Evolutionary conservation across 352 stramenopile species (phyloP).

Genomic region (Globisporangium nagaii): DNA sequence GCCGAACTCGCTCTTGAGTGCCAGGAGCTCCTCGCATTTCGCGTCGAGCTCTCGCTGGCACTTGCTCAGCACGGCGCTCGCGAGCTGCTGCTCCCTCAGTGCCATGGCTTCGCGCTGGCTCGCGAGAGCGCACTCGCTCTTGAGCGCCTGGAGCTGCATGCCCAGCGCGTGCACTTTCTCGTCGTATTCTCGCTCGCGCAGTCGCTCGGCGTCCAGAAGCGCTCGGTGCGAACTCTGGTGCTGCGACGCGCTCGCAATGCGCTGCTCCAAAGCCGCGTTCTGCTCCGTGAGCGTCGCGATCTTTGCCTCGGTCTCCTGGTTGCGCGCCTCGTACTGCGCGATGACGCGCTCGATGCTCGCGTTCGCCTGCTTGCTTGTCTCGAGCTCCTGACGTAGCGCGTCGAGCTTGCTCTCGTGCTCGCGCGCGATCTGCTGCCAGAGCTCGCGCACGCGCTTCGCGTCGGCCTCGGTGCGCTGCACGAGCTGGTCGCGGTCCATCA

Average conservation of each 20-base stretch:
- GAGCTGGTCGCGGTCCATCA: conserved; percentile 49
- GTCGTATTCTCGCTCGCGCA: conserved; percentile 25
- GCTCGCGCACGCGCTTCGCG: conserved; percentile 59
- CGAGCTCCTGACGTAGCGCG: conserved; percentile 33
- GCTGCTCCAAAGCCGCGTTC: conserved; percentile 36
- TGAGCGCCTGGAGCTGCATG: conserved; percentile 38
- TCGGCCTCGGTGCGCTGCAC: conserved; percentile 68
- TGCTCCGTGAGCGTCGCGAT: conserved; percentile 27
- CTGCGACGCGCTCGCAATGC: conserved; percentile 22
- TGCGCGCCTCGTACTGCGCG: conserved; percentile 18
- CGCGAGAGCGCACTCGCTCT: conserved; percentile 31
- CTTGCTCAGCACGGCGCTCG: conserved; percentile 21
- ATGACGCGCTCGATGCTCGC: conserved; percentile 17
- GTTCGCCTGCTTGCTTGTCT: conserved; percentile 22
- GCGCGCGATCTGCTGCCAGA: conserved; percentile 72
- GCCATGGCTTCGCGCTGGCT: conserved; percentile 42
- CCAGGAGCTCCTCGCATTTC: conserved; percentile 40
- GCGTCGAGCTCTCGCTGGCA: conserved; percentile 30
- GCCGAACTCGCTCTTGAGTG: conserved; percentile 58
- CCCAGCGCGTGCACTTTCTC: conserved; percentile 26
- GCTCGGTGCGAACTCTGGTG: conserved; percentile 27
- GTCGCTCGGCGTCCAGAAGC: conserved; percentile 28
- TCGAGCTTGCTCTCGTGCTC: conserved; percentile 62
- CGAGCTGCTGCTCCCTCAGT: conserved; percentile 40
- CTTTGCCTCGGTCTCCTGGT: conserved; percentile 28